Percentiles rank a stretch among this genome's conserved stretches.
Evolutionary conservation across 2,329 filamentous ascomycete species (phyloP).

Genomic region (Fusarium falciforme): DNA sequence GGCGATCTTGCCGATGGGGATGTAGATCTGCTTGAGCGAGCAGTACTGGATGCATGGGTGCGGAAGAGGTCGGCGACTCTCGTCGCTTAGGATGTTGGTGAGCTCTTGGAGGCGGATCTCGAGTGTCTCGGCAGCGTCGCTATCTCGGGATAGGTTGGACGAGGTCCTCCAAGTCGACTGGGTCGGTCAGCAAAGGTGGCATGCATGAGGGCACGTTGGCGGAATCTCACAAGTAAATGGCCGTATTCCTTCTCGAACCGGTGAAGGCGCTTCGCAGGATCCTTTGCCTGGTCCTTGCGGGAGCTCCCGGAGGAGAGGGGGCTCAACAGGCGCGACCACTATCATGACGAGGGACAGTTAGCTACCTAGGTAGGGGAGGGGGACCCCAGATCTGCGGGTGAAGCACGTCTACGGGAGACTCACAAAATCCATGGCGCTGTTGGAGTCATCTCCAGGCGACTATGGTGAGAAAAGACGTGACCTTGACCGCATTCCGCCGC

Average conservation of each 20-base stretch:
- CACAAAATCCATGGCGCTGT: conserved; percentile 68
- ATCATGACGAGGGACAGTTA: conserved; percentile 18
- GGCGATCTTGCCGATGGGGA: conserved; percentile 89
- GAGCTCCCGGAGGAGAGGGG: conserved; percentile 67
- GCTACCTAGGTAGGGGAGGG: conserved; percentile 9
- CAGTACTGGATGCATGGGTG: conserved; percentile 93
- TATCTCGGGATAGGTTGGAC: conserved; percentile 69
- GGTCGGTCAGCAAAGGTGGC: conserved; percentile 19
- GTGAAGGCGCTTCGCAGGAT: conserved; percentile 72
- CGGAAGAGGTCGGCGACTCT: conserved; percentile 86
- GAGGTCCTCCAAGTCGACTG: conserved; percentile 70
- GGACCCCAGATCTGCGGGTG: conserved; percentile 7
- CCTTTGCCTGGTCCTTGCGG: conserved; percentile 69
- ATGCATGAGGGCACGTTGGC: background rate
- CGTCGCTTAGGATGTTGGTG: conserved; percentile 83
- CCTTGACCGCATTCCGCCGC: conserved; percentile 35
- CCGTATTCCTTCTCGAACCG: conserved; percentile 76
- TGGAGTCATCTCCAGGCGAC: conserved; percentile 57
- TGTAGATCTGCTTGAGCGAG: conserved; percentile 87
- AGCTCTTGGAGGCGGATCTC: conserved; percentile 73
- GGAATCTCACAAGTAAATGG: conserved; percentile 65
- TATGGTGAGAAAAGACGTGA: conserved; percentile 26
- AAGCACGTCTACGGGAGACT: conserved; percentile 39
- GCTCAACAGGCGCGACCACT: conserved; percentile 77
- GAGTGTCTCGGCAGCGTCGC: conserved; percentile 71